Base-by-base conservation (phyloP, 176 grass and related monocot species). In the Phoenix dactylifera region DNA sequence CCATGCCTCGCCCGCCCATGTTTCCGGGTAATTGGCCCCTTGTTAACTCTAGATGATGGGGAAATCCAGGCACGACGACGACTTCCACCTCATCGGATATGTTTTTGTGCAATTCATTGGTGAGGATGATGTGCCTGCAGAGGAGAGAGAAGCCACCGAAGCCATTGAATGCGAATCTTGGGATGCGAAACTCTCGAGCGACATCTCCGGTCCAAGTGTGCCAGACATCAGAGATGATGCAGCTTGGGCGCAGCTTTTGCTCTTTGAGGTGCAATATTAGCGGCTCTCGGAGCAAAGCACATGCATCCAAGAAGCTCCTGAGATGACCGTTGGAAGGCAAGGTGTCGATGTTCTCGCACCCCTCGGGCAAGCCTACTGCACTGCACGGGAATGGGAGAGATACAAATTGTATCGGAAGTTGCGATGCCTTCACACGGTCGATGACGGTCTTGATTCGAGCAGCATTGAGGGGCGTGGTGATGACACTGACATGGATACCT, bases 391-490 rank as follows among this genome's bases (percentile, higher is more conserved):
- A 79, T 4, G 58, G 68, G 54, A 79, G 39, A 14, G 59, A 16
- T 15, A 72, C 51, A 6, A 79, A 64, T 1, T 55, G 24, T 23
- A 79, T 66, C 6, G 58, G 0, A 14, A 72, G 61, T 0, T 50
- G 30, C 18, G 68, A 51, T 23, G 55, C 68, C 48, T 50, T 59
- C 15, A 59, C 68, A 55, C 52, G 67, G n/a, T 72, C 68, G 51
- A 79, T 60, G 14, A 64, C 18, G 25, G 30, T 51, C 62, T 70
- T 24, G 20, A 79, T 72, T 9, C 76, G 76, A 2, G 44, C 18
- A 23, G 76, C 52, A 10, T 79, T 79, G 56, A 79, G n/a, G 58
- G 76, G 76, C 44, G 76, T 79, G 1, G 61, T 79, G 61, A 79
- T 35, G 18, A 79, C 55, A 12, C 60, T 78, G 57, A 78, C 75